Conservation (phyloP, 768 basidiomycete species). For the Collybia nuda region DNA sequence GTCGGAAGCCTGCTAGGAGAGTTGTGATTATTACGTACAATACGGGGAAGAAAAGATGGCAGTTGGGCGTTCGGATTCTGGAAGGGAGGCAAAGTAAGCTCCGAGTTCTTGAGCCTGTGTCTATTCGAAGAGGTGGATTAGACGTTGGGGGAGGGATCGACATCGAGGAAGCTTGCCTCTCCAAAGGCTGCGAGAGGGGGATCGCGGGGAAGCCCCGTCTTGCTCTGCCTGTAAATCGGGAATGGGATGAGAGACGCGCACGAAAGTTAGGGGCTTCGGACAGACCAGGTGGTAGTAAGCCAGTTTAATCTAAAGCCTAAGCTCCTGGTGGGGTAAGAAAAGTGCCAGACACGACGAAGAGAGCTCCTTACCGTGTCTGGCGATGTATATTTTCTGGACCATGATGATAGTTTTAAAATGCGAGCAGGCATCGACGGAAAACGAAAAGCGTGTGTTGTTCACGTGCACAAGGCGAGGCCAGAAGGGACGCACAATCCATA, state of each 20-base stretch:
- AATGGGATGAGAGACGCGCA: conserved; percentile 6
- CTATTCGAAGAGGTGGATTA: conserved; percentile 25
- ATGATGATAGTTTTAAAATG: conserved; percentile 22
- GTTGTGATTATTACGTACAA: conserved; percentile 43
- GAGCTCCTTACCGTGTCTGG: conserved; percentile 55
- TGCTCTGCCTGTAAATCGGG: conserved; percentile 50
- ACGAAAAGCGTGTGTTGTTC: too few species aligned
- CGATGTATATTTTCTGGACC: conserved; percentile 67
- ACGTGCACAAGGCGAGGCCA: too few species aligned
- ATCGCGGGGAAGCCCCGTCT: conserved; percentile 69
- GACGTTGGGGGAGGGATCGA: neutral
- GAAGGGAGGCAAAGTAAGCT: conserved; percentile 60
- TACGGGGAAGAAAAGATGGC: conserved; percentile 85
- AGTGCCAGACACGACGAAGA: neutral
- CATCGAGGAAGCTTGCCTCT: conserved; percentile 42
- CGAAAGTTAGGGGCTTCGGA: neutral
- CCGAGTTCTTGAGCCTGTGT: conserved; percentile 75
- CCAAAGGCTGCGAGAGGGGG: conserved; percentile 74
- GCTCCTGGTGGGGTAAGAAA: neutral
- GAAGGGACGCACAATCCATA: too few species aligned
- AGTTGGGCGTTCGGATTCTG: conserved; percentile 67
- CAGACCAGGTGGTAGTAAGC: conserved; percentile 65
- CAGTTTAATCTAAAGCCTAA: conserved; percentile 73
- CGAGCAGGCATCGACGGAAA: too few species aligned
- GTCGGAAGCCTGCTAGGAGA: neutral